Base-by-base conservation (phyloP, 306 rosid species). In the Inga oerstediana region DNA sequence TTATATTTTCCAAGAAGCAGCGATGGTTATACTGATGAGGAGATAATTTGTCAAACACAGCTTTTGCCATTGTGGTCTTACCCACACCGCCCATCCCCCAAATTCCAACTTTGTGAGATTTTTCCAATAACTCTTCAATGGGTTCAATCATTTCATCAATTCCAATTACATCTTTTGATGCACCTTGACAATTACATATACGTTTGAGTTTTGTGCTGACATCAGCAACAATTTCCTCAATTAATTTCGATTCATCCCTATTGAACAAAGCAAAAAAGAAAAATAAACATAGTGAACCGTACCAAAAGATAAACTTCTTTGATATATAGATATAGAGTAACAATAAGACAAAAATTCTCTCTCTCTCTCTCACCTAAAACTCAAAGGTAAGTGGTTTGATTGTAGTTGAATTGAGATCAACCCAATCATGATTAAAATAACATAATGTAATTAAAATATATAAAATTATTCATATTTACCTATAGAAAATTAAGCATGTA, bases 71-170 rank as follows among this genome's bases (percentile, higher is more conserved):
- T 1, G 88, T 86, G 27, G 86, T 51, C n/a, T 85, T 86, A 58
- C 30, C 64, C 3, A 58, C 10, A n/a, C 64, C 64, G 12, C 82
- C 74, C 79, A 79, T 74, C 4, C 87, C 89, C 84, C 86, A 83
- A 19, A 86, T 86, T 77, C 87, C 89, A 51, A 86, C 44, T n/a
- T n/a, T 56, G 16, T 8, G 14, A 22, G 0, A 1, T 3, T 5
- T 11, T n/a, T 64, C 1, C 9, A 81, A 11, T 3, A 69, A 32
- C 15, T 0, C 43, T 4, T 79, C 82, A 35, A 85, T 13, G 0
- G 62, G 0, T 10, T 4, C 2, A 37, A 1, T 10, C 15, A 5
- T 27, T 80, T 75, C 37, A 8, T 78, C 43, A 56, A 4, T 82
- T 46, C 65, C 70, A 32, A 74, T 74, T 14, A 78, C 17, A 32